Evolutionary conservation across 495 filamentous ascomycete species (phyloP).

Genomic region (Tuber umbilicatum): DNA sequence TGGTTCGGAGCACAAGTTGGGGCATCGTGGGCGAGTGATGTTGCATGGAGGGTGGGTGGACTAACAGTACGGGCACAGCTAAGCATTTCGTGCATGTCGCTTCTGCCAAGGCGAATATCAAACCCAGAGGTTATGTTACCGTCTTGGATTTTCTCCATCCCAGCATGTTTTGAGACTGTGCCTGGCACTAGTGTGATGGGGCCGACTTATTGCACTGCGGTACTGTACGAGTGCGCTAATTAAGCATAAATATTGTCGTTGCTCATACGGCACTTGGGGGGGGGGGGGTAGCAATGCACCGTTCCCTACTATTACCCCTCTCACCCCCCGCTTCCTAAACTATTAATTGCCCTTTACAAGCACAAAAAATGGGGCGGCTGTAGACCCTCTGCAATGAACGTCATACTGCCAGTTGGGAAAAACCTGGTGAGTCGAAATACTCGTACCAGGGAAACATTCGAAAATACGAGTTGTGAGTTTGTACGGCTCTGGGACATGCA

Average conservation of each 20-base stretch:
- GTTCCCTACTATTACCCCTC: not conserved
- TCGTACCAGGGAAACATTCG: too few relatives aligned
- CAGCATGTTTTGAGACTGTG: not conserved
- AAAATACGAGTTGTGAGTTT: too few relatives aligned
- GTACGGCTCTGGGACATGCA: too few relatives aligned
- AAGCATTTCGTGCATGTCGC: not conserved
- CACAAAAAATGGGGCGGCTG: not conserved
- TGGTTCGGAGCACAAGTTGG: not conserved
- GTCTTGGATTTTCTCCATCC: not conserved
- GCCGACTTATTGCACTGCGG: not conserved
- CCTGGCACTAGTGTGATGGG: not conserved
- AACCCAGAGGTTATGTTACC: not conserved
- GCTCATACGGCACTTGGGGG: not conserved
- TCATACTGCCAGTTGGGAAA: not conserved
- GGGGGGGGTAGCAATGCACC: not conserved
- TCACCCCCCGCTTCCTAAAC: not conserved
- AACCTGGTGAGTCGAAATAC: not conserved
- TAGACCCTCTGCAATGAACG: not conserved
- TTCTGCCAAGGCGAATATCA: not conserved
- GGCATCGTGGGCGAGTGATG: not conserved
- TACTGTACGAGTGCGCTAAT: too few relatives aligned
- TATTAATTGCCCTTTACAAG: not conserved
- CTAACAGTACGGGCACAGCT: not conserved
- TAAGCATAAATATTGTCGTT: not conserved
- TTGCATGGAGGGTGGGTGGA: not conserved